Percentiles rank a stretch among this genome's conserved stretches.
Conservation (phyloP, 1,284 basidiomycete genomes). For the Apiotrichum laibachii region DNA sequence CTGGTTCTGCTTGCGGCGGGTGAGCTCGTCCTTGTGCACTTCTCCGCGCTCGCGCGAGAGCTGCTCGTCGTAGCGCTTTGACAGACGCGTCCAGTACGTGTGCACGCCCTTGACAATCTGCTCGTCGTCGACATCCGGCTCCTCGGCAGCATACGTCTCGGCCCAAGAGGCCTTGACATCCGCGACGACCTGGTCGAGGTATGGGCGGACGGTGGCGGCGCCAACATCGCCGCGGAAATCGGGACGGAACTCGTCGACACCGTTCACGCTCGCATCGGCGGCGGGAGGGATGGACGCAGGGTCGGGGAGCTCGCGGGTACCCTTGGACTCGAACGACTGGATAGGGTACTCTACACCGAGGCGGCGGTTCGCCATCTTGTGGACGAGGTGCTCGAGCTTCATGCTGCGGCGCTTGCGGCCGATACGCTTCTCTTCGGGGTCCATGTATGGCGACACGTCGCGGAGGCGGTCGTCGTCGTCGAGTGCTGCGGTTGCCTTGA, state of each 20-base stretch:
- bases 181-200: slow-evolving; percentile 35
- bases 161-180: slow-evolving; percentile 37
- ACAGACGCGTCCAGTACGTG: slow-evolving; percentile 45
- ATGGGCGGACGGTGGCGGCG: slow-evolving; percentile 30
- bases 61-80: slow-evolving; percentile 46
- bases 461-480: slow-evolving; percentile 12
- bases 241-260: slow-evolving; percentile 42
- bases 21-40: slow-evolving; percentile 45
- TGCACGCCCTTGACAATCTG: slow-evolving; percentile 39
- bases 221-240: slow-evolving; percentile 35
- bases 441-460: slow-evolving; percentile 12
- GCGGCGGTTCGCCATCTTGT: slow-evolving; percentile 47
- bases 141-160: slow-evolving; percentile 19
- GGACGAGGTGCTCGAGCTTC: slow-evolving; percentile 49
- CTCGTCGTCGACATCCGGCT: slow-evolving; percentile 34
- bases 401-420: slow-evolving; percentile 41
- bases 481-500: slow-evolving; percentile 8
- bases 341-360: slow-evolving; percentile 46
- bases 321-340: slow-evolving; percentile 34
- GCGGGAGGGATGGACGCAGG: slow-evolving; percentile 27
- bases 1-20: slow-evolving; percentile 45
- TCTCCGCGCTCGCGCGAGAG: slow-evolving; percentile 38
- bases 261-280: slow-evolving; percentile 31
- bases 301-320: slow-evolving; percentile 37
- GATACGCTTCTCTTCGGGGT: slow-evolving; percentile 19